Evolutionary conservation across 2,329 filamentous ascomycete genomes (phyloP), one percentile per base, ranked within the genome.

Genomic region (Waltergamsia citrina): DNA sequence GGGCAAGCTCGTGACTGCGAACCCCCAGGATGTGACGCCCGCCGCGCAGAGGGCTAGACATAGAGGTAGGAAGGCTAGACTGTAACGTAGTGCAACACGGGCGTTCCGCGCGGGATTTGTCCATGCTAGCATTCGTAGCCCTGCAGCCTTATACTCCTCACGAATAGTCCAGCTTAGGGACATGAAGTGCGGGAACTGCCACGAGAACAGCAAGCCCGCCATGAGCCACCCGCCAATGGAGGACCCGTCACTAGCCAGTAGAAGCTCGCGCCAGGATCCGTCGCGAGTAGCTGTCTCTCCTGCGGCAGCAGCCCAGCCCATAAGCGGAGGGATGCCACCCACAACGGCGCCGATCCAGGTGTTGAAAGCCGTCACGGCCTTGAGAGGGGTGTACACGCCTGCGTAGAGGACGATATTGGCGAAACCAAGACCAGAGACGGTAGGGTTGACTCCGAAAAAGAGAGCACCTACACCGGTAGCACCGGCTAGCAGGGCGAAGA

Each of bases 101-200:
- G 73, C 80, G 51, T 96, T 96, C 48, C 81, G 75, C 0, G 79
- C 78, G 1, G 88, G 85, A 53, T 96, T 90, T 6, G 82, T 80
- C 80, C 88, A 96, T 31, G 74, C 76, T 4, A 96, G 68, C 92
- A 82, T 82, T 42, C 69, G 67, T 49, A 81, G 69, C 7, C 76
- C 78, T 0, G 74, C 78, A 9, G 63, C 67, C 43, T 78, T 81
- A 66, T 98, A 98, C 55, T 98, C 92, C 7, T 93, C 80, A 15
- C 86, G 72, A 40, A 96, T 94, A 4, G 75, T 69, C 74, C 90
- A 93, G 30, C 84, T 88, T 16, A 98, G 69, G 1, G 88, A 82
- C 71, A 95, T 96, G 65, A 98, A 98, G 60, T 98, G 92, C 4
- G 92, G 87, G 52, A 98, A 96, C 53, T 98, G 90, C 92, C 92